Evolutionary conservation across 345 rosid species (phyloP), one percentile per base, ranked within the genome.

Genomic region (Rubroshorea leprosula): DNA sequence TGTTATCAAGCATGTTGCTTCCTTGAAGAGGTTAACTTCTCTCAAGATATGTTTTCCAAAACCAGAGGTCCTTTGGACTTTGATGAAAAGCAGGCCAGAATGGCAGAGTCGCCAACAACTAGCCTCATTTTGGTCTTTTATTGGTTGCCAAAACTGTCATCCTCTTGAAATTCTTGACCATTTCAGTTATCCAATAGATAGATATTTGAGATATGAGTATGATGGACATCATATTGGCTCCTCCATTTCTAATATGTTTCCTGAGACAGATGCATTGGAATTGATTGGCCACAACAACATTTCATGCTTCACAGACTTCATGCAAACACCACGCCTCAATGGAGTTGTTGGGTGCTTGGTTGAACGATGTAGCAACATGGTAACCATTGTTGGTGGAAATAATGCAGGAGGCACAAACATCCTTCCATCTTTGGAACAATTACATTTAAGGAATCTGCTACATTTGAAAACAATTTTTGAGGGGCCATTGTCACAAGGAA

Each of bases 121-220:
- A 4, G n/a, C 22, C 8, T 50, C 61, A 26, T 58, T 68, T 21
- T 51, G 54, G 53, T 63, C 68, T 15, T 63, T 44, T 14, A 58
- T 72, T 23, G 72, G 69, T 41, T 59, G 52, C 17, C 62, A 63
- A 50, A 51, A 51, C 26, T 29, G 48, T 13, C 39, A 52, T 6
- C 50, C 52, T 18, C 67, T 51, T 16, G 50, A 52, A 23, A 63
- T 64, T 52, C 50, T 73, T 5, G 71, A 66, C 17, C 19, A 44
- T 43, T 54, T 65, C 49, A 65, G 60, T 19, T 62, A 73, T 26
- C 50, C 68, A 49, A 66, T 35, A 35, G 12, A 35, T 13, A 35
- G 58, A 48, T 68, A 72, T 51, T 57, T 73, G 59, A 65, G 63
- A 57, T 69, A 68, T 49, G 53, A 26, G 23, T 47, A 57, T 44